These are phyloP conservation scores for Calonectria pauciramosa DNA, from an alignment of 2,329 filamentous ascomycete genomes.

Conservation along the genomic window DNA sequence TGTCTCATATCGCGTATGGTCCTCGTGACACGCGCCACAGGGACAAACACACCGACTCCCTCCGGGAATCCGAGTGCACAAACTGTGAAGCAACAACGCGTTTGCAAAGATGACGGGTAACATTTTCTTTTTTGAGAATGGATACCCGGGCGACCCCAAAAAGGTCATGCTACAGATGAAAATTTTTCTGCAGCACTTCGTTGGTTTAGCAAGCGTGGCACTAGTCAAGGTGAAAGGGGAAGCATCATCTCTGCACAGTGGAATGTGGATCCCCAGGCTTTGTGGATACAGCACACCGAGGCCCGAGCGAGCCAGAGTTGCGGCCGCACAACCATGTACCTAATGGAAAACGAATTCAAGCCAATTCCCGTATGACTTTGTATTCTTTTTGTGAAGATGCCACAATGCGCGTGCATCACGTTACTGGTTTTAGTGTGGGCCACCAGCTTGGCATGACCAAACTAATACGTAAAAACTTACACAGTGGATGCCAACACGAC, in stretches of 20 bases:
- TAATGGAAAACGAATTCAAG: background rate
- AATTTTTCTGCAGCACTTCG: background rate
- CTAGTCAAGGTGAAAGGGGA: background rate
- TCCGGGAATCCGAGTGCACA: background rate
- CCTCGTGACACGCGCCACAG: background rate
- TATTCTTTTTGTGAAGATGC: background rate
- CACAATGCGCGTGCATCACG: background rate
- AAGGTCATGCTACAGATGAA: background rate
- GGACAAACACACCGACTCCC: background rate
- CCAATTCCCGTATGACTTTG: background rate
- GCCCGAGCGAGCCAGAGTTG: background rate
- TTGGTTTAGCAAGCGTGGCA: background rate
- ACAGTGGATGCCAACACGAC: background rate
- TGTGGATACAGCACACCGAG: background rate
- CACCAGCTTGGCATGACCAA: background rate
- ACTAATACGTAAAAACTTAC: constrained; percentile 1
- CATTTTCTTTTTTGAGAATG: background rate
- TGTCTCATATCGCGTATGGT: background rate
- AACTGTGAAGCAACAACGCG: background rate
- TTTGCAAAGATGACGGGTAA: background rate
- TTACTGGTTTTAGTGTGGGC: background rate
- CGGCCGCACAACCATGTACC: background rate
- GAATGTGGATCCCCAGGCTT: background rate
- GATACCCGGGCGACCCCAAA: background rate
- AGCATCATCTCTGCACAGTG: background rate